phyloP scores from a whole-genome alignment of 805 yeast species.

The Yarrowia sp. region DNA sequence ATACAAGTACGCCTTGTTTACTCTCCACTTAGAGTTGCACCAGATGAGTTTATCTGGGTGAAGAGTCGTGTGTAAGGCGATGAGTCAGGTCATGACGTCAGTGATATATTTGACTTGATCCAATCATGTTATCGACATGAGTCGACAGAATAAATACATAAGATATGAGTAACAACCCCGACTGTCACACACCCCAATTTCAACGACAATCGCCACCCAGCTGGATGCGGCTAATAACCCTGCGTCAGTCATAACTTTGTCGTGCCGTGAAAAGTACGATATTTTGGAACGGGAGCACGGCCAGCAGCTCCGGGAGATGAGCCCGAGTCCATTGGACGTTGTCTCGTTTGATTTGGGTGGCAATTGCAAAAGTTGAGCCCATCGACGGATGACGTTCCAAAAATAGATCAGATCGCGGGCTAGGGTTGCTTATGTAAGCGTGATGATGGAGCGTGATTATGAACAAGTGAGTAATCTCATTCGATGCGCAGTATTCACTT shows the following conservation, averaged over 20 bases:
- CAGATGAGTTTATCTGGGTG: background rate
- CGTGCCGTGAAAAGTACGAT: no score
- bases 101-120: no score
- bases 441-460: background rate
- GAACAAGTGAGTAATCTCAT: background rate
- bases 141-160: no score
- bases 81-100: background rate
- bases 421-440: conserved; percentile 10
- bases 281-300: no score
- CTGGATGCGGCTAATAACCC: conserved; percentile 20
- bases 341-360: background rate
- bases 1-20: background rate
- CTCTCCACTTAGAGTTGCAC: background rate
- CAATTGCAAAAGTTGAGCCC: background rate
- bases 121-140: no score
- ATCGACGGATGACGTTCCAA: background rate
- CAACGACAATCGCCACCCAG: conserved; percentile 6
- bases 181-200: background rate
- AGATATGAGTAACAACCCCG: background rate
- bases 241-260: conserved; percentile 28
- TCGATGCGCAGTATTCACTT: background rate
- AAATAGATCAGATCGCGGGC: background rate
- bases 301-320: no score
- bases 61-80: no score
- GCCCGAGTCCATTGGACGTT: no score